Percentiles rank a stretch among this genome's conserved stretches.
phyloP scores from a whole-genome alignment of 768 basidiomycete genomes.

The Boletales sp. region DNA sequence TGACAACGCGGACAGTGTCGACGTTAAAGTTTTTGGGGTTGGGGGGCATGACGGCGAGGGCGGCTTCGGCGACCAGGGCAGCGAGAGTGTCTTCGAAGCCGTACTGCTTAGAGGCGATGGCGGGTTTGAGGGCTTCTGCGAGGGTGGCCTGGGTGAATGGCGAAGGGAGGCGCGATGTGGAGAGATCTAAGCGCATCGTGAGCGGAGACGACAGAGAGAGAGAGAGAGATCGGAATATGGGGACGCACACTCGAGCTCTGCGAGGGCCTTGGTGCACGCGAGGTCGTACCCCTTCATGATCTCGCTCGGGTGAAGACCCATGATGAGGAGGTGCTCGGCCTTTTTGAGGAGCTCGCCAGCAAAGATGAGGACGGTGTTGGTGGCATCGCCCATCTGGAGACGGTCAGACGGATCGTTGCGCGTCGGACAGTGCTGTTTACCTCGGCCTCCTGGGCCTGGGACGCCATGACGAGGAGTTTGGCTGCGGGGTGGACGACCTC shows the following conservation, averaged over 20 bases:
- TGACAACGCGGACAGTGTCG: constrained; percentile 96
- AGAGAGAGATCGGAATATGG: not conserved
- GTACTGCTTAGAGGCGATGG: constrained; percentile 97
- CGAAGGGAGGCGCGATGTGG: constrained; percentile 62
- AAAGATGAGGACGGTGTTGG: constrained; percentile 92
- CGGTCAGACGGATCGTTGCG: not conserved
- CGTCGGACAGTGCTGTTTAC: constrained; percentile 33
- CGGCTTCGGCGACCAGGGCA: constrained; percentile 87
- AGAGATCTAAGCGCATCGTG: constrained; percentile 48
- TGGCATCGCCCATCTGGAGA: constrained; percentile 91
- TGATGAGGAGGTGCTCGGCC: constrained; percentile 86
- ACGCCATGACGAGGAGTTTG: constrained; percentile 98
- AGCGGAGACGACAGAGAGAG: too few species aligned
- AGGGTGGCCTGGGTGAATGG: constrained; percentile 72
- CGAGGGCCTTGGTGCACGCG: constrained; percentile 75
- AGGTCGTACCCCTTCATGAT: constrained; percentile 94
- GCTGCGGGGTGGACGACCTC: constrained; percentile 99
- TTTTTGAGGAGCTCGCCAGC: constrained; percentile 94
- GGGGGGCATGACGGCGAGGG: constrained; percentile 84
- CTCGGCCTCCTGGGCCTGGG: constrained; percentile 94
- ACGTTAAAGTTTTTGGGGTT: constrained; percentile 94
- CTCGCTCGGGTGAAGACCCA: constrained; percentile 98
- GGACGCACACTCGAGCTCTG: constrained; percentile 85
- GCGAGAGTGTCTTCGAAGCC: constrained; percentile 85
- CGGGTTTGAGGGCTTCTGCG: constrained; percentile 75